Percentiles rank a stretch among this genome's conserved stretches.
Conservation (phyloP, 805 yeast species). For the Kurtzmaniella cleridarum region DNA sequence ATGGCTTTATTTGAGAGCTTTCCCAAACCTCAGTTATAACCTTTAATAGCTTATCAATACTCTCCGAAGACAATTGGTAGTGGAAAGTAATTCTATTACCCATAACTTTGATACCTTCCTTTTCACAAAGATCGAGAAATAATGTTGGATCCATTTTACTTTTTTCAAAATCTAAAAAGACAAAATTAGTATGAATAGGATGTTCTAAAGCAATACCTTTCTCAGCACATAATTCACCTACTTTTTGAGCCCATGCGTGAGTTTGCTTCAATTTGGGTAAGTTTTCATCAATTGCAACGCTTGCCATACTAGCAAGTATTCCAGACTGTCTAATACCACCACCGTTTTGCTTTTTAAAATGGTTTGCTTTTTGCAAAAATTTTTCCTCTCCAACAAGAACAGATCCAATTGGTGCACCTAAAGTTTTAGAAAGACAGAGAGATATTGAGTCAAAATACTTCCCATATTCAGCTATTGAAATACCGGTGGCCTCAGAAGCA, state of each 20-base stretch:
- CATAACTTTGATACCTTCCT: conserved; percentile 57
- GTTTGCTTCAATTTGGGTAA: conserved; percentile 50
- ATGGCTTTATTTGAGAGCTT: conserved; percentile 50
- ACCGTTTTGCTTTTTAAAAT: conserved; percentile 87
- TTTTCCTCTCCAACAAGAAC: conserved; percentile 64
- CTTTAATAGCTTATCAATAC: conserved; percentile 34
- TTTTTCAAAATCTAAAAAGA: conserved; percentile 57
- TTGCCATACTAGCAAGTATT: conserved; percentile 73
- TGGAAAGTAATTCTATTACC: conserved; percentile 82
- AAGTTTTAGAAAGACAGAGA: conserved; percentile 79
- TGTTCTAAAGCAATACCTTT: conserved; percentile 54
- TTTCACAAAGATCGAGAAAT: conserved; percentile 49
- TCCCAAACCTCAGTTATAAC: conserved; percentile 55
- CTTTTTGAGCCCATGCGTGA: conserved; percentile 47
- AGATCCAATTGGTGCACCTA: conserved; percentile 94
- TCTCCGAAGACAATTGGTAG: conserved; percentile 34
- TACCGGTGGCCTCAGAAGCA: conserved; percentile 72
- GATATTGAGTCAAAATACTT: conserved; percentile 82
- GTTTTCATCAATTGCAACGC: conserved; percentile 69
- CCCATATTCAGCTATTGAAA: conserved; percentile 66
- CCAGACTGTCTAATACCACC: conserved; percentile 94
- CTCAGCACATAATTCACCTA: conserved; percentile 47
- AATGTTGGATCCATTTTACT: conserved; percentile 53
- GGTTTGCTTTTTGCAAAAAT: conserved; percentile 66
- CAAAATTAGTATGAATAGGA: conserved; percentile 85